Evolutionary conservation across 768 basidiomycete genomes (phyloP).

Genomic region (Lentinus brumalis): DNA sequence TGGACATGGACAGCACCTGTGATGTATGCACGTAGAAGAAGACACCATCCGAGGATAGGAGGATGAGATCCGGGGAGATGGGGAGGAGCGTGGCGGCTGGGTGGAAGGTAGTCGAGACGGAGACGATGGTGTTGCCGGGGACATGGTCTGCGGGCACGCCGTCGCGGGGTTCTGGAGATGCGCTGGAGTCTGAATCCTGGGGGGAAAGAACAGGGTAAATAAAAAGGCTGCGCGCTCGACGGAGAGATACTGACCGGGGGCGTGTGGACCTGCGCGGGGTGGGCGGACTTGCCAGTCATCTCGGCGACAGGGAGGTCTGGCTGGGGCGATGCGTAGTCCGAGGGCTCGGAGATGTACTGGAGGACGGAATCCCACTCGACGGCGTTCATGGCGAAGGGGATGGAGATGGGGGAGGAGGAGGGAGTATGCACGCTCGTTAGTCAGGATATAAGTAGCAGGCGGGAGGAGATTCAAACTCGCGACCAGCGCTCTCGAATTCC

Average conservation of each 20-base stretch:
- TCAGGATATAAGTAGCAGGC: neutral
- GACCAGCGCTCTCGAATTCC: too few relatives aligned
- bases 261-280: conserved; percentile 17
- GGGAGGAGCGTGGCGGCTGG: conserved; percentile 62
- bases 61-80: conserved; percentile 60
- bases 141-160: neutral
- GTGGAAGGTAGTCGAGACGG: conserved; percentile 82
- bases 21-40: conserved; percentile 82
- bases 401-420: neutral
- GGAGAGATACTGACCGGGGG: conserved; percentile 24
- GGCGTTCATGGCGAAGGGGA: conserved; percentile 19
- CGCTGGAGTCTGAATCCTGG: conserved; percentile 18
- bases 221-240: neutral
- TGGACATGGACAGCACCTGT: conserved; percentile 58
- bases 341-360: conserved; percentile 28
- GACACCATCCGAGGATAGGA: conserved; percentile 74
- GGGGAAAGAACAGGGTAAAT: neutral
- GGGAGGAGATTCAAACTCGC: too few relatives aligned
- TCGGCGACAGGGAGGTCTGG: conserved; percentile 21
- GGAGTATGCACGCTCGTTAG: neutral
- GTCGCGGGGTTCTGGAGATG: conserved; percentile 17
- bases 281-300: conserved; percentile 11
- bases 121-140: conserved; percentile 48
- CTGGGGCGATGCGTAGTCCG: conserved; percentile 16
- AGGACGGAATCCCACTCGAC: conserved; percentile 29